These are phyloP conservation scores for Adansonia rubrostipa DNA, from an alignment of 441 rosid species.

Conservation along the genomic window DNA sequence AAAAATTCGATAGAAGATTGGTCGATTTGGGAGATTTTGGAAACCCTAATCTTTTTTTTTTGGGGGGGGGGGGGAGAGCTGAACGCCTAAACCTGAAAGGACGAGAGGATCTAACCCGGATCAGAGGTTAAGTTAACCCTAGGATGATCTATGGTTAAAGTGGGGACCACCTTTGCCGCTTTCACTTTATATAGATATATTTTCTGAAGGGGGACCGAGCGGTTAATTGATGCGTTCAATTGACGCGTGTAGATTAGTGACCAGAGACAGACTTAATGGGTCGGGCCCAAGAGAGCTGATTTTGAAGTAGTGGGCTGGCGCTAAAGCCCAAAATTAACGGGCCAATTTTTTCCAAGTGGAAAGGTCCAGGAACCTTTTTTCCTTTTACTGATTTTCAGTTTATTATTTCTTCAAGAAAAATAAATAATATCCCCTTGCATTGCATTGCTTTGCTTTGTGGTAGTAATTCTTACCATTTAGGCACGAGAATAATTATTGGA, in stretches of 20 bases:
- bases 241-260: conserved; percentile 1
- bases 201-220: not conserved
- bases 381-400: too few species aligned
- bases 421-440: too few species aligned
- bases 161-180: conserved; percentile 1
- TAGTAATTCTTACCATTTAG: too few species aligned
- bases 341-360: not conserved
- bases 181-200: too few species aligned
- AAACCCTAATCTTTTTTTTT: conserved; percentile 21
- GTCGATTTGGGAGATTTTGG: conserved; percentile 9
- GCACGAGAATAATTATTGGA: too few species aligned
- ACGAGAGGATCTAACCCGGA: conserved; percentile 16
- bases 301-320: not conserved
- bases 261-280: not conserved
- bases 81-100: not conserved
- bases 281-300: not conserved
- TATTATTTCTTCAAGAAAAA: too few species aligned
- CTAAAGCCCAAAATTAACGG: not conserved
- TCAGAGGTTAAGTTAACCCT: conserved; percentile 8
- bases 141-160: conserved; percentile 8
- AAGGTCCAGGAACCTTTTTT: too few species aligned
- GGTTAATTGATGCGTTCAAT: not conserved
- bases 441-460: too few species aligned
- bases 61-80: conserved; percentile 17
- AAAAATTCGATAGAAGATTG: conserved; percentile 7